These are phyloP conservation scores for Marasmius oreades DNA, from an alignment of 1,284 basidiomycete genomes.

Conservation along the genomic window DNA sequence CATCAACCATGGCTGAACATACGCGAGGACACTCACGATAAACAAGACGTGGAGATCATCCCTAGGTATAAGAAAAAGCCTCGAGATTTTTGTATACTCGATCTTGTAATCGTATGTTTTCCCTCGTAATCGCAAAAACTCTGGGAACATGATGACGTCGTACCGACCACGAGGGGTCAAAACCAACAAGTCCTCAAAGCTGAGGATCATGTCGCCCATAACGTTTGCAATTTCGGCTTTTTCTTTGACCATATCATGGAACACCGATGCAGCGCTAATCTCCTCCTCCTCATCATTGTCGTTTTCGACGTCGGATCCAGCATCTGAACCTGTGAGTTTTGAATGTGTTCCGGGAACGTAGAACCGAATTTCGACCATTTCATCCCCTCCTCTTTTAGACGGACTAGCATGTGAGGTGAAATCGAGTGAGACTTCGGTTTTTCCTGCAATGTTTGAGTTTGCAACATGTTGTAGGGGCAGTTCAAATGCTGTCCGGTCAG, in stretches of 20 bases:
- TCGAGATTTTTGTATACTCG: conserved; percentile 85
- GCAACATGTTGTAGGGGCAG: conserved; percentile 85
- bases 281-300: conserved; percentile 66
- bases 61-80: conserved; percentile 92
- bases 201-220: conserved; percentile 88
- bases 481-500: conserved; percentile 90
- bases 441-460: conserved; percentile 97
- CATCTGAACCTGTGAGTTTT: conserved; percentile 70
- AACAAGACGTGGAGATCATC: conserved; percentile 97
- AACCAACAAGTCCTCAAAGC: conserved; percentile 96
- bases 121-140: conserved; percentile 90
- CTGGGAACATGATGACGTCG: conserved; percentile 97
- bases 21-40: conserved; percentile 57
- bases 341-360: conserved; percentile 87
- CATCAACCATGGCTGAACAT: not conserved
- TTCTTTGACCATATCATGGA: conserved; percentile 96
- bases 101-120: conserved; percentile 99
- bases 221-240: conserved; percentile 95
- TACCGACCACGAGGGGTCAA: conserved; percentile 95
- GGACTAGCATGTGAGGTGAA: conserved; percentile 63
- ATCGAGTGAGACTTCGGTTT: conserved; percentile 96
- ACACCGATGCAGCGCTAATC: conserved; percentile 89
- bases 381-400: conserved; percentile 63
- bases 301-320: conserved; percentile 67
- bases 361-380: conserved; percentile 95